Base-by-base conservation (phyloP, 2,329 filamentous ascomycete genomes). In the Penicillium decumbens region DNA sequence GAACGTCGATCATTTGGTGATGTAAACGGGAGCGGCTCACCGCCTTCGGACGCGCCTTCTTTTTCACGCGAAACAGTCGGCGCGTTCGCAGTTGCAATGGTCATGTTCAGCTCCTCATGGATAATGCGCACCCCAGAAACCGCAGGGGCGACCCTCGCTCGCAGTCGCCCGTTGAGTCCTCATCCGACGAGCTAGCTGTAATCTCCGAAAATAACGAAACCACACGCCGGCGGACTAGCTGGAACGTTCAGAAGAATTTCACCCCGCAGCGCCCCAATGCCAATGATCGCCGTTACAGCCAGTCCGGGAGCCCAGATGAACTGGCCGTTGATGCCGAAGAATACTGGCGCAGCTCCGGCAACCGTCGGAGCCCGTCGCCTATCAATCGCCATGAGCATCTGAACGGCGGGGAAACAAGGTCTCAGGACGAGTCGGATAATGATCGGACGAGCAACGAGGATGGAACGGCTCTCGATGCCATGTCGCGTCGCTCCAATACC, bases 241-340 rank as follows among this genome's bases (percentile, higher is more conserved):
- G 68, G 67, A 60, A 59, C 6, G 47, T 55, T 4, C 59, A 66
- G 27, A 68, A 66, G 47, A 59, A 53, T 24, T 60, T 65, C 43
- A 61, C 67, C 8, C 64, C 65, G 23, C 61, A 62, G 35, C 62
- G 63, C 4, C 57, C 62, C 7, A 59, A 63, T 44, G 56, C 51
- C 6, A 56, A 60, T 6, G 56, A 59, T 23, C 64, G 60, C 43
- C 63, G 57, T 32, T 58, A 58, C 47, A 65, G 62, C 44, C 65
- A 61, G n/a, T 71, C 67, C 3, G 70, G 67, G 8, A 72, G 59
- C 29, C 73, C 79, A 6, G 77, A 80, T 51, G 75, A 78, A 46
- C 64, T 72, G 51, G 68, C 64, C 28, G 66, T 57, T 52, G 70
- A 74, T 57, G 59, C 69, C 42, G 58, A 66, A 49, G 61, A 62